These are phyloP conservation scores for Delonix regia DNA, from an alignment of 306 rosid genomes.

Conservation along the genomic window DNA sequence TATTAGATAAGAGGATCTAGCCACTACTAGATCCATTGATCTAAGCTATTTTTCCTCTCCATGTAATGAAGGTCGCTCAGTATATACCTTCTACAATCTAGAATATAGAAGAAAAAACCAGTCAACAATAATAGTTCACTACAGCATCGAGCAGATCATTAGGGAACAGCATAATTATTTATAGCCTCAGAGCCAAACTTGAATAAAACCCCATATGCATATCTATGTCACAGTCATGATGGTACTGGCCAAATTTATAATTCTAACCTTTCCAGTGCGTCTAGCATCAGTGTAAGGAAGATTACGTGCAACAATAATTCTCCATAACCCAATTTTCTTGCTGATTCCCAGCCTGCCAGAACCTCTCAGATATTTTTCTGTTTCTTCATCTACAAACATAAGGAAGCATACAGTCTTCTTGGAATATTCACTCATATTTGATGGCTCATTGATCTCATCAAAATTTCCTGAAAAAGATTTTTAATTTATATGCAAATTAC, in stretches of 20 bases:
- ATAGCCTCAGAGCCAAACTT: conserved; percentile 3
- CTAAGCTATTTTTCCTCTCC: background rate
- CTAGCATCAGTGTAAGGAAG: conserved; percentile 81
- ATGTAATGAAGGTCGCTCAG: background rate
- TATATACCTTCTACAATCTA: background rate
- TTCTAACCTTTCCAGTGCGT: conserved; percentile 85
- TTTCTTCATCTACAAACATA: conserved; percentile 83
- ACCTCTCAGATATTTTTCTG: conserved; percentile 61
- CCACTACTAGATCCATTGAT: background rate
- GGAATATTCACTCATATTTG: conserved; percentile 64
- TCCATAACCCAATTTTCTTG: conserved; percentile 86
- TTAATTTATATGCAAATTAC: conserved; percentile 35
- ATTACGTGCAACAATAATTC: conserved; percentile 69
- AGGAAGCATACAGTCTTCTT: conserved; percentile 82
- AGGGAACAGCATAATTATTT: conserved; percentile 16
- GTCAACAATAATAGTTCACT: conserved; percentile 9
- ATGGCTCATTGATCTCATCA: conserved; percentile 84
- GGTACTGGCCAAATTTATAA: conserved; percentile 27
- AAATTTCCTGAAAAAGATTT: conserved; percentile 68
- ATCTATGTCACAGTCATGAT: conserved; percentile 24
- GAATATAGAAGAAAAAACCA: background rate
- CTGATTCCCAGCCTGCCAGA: conserved; percentile 57
- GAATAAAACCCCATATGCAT: conserved; percentile 23
- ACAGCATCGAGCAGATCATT: conserved; percentile 22
- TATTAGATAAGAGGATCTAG: background rate